These are phyloP conservation scores for Domatiomyces globalis DNA, from an alignment of 2,329 filamentous ascomycete species.

Conservation along the genomic window DNA sequence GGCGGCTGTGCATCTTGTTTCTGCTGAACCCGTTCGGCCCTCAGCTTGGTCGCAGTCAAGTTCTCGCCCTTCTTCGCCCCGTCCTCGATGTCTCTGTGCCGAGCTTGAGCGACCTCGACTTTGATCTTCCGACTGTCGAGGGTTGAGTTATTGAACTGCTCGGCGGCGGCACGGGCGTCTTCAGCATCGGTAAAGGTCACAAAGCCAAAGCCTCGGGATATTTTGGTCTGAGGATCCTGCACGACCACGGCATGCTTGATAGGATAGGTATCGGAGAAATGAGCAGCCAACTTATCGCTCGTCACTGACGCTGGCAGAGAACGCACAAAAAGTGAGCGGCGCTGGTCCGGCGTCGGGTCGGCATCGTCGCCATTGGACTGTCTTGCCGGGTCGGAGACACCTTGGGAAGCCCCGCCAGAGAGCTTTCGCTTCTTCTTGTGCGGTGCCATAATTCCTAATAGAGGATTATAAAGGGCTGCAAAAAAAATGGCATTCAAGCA, in stretches of 20 bases:
- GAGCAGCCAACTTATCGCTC: constrained; percentile 65
- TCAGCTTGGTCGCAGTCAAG: constrained; percentile 25
- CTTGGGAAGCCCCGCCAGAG: constrained; percentile 18
- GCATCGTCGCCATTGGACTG: not conserved
- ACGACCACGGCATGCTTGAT: constrained; percentile 95
- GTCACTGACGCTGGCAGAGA: constrained; percentile 67
- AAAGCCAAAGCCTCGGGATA: constrained; percentile 86
- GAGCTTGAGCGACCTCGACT: constrained; percentile 74
- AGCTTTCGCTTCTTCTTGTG: constrained; percentile 25
- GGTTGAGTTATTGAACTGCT: constrained; percentile 63
- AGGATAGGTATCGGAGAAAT: constrained; percentile 88
- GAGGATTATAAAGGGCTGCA: not conserved
- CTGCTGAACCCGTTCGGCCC: constrained; percentile 40
- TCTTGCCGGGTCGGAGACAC: not conserved
- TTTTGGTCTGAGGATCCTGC: constrained; percentile 67
- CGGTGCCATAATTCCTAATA: constrained; percentile 20
- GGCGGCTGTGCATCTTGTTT: constrained; percentile 48
- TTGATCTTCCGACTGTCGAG: constrained; percentile 70
- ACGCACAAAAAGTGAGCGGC: constrained; percentile 75
- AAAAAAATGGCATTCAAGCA: not conserved
- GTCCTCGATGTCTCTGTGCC: constrained; percentile 52
- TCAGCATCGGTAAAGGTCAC: constrained; percentile 92
- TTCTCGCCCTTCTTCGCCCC: constrained; percentile 23
- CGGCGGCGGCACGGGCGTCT: constrained; percentile 67
- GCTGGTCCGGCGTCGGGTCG: constrained; percentile 17